phyloP scores from a whole-genome alignment of 495 filamentous ascomycete species.

The Penicillium egyptiacum region DNA sequence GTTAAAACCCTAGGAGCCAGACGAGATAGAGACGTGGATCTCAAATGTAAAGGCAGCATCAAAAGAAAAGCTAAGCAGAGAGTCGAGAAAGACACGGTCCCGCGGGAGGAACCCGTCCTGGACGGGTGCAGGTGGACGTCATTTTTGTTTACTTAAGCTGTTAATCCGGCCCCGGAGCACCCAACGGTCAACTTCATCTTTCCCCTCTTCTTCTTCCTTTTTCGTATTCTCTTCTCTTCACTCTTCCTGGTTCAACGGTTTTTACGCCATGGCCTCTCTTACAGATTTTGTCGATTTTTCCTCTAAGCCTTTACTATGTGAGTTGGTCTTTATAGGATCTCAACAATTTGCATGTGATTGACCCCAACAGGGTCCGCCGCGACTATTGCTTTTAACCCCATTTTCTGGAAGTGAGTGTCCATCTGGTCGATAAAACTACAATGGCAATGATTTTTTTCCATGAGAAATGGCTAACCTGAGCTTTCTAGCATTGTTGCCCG shows the following conservation, averaged over 20 bases:
- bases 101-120: slow-evolving; percentile 12
- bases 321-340: slow-evolving; percentile 14
- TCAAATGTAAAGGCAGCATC: slow-evolving; percentile 1
- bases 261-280: slow-evolving; percentile 38
- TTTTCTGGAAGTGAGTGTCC: slow-evolving; percentile 57
- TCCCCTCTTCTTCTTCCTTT: slow-evolving; percentile 8
- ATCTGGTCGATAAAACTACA: background rate
- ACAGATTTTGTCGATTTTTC: slow-evolving; percentile 48
- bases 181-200: background rate
- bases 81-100: slow-evolving; percentile 15
- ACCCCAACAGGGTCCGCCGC: slow-evolving; percentile 46
- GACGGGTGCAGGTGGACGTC: slow-evolving; percentile 17
- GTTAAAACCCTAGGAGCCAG: background rate
- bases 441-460: background rate
- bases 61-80: background rate
- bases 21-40: background rate
- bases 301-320: slow-evolving; percentile 47
- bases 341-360: slow-evolving; percentile 40
- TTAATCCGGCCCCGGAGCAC: slow-evolving; percentile 2
- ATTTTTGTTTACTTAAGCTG: slow-evolving; percentile 38
- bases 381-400: slow-evolving; percentile 55
- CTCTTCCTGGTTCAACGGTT: slow-evolving; percentile 5
- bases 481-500: slow-evolving; percentile 46
- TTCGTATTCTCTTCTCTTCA: slow-evolving; percentile 17
- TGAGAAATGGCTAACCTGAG: slow-evolving; percentile 1